Evolutionary conservation across 106 monocot genomes (phyloP), one percentile per base, ranked within the genome.

Genomic region (Vanilla planifolia): DNA sequence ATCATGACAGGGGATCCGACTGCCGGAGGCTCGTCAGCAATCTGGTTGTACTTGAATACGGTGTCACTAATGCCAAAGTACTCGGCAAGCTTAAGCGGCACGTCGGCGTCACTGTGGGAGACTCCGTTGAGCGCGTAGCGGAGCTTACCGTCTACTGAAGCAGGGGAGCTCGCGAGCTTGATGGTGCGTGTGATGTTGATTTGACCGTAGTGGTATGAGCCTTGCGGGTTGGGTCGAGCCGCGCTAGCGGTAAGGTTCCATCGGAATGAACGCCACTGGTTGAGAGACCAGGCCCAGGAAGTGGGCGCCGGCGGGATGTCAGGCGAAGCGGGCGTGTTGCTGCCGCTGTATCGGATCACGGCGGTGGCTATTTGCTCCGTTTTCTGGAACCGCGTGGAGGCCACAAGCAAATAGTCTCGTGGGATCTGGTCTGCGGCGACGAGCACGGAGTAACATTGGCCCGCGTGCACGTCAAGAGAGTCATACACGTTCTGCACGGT

Each of bases 41-140:
- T 70, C 46, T 48, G 17, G 55, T 90, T 51, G 64, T 82, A 90
- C 59, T 61, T 65, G 71, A 85, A 85, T n/a, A 61, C 72, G 22
- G 70, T 64, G 5, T 74, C 50, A 10, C 52, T 45, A 28, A 67
- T 21, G 41, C 78, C 72, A 42, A 63, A 90, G 78, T 90, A 90
- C 81, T 90, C 76, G 30, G 78, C 75, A 19, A 90, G 79, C 79
- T 85, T 90, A 10, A 90, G 36, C 0, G 89, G 89, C 2, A 75
- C 75, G 19, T 53, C 30, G 2, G 69, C 1, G 41, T 78, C 60
- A 5, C 15, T 17, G 65, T 84, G 85, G 6, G 85, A 90, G 20
- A 75, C 65, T 19, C 81, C 85, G 60, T 85, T 90, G 55, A 90
- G 61, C 13, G 70, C 81, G 55, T 56, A 37, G 7, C 69, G 21